Evolutionary conservation across 495 filamentous ascomycete genomes (phyloP).

Genomic region (Sporormia fimetaria): DNA sequence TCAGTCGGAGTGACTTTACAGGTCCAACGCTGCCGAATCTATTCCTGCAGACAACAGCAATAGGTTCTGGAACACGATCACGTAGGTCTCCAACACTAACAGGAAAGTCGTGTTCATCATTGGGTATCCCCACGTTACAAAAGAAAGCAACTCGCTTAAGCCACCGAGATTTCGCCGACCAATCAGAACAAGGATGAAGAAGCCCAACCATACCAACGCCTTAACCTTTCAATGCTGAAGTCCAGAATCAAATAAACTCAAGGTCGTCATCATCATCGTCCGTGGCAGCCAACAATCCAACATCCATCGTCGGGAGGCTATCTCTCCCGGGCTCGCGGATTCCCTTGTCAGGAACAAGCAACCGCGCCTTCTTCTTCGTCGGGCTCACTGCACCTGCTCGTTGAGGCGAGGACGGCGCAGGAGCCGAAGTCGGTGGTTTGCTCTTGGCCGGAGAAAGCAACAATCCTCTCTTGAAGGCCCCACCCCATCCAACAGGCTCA

Average conservation of each 20-base stretch:
- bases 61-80: no score
- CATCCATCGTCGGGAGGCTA: constrained; percentile 23
- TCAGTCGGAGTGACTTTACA: no score
- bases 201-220: constrained; percentile 4
- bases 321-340: constrained; percentile 34
- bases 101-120: no score
- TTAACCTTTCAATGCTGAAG: background rate
- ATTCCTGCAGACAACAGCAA: no score
- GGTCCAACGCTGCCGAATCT: no score
- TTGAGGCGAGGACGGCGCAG: background rate
- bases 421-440: constrained; percentile 4
- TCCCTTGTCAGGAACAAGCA: constrained; percentile 33
- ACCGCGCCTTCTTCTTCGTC: constrained; percentile 33
- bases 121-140: no score
- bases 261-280: constrained; percentile 35
- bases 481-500: constrained; percentile 35
- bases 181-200: no score
- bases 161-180: constrained; percentile 10
- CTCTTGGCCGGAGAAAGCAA: constrained; percentile 22
- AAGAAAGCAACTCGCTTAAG: constrained; percentile 21
- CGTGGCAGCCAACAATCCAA: constrained; percentile 23
- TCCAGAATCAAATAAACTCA: constrained; percentile 30
- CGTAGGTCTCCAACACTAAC: no score
- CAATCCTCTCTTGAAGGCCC: constrained; percentile 28
- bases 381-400: constrained; percentile 17